Base-by-base conservation (phyloP, 2,329 filamentous ascomycete species). In the Echinosphaeria canescens region DNA sequence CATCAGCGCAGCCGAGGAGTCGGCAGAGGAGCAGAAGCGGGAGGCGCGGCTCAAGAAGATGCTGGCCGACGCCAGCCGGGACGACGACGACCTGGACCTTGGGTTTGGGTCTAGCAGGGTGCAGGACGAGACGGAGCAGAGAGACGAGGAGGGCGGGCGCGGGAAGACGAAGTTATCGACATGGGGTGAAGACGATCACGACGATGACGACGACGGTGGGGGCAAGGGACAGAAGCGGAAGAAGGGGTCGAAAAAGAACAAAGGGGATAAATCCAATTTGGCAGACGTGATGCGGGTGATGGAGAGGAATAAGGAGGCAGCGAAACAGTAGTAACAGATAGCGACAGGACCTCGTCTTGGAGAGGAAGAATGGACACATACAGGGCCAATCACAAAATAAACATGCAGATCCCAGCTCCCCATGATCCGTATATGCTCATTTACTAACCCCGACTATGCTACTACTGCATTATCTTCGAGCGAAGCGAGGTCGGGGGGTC, bases 61-160 rank as follows among this genome's bases (percentile, higher is more conserved):
- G 54, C 56, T 93, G 5, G 57, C 72, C 38, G 62, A 62, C 31
- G 67, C 71, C 29, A 75, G 78, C 36, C 66, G 84, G 25, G 85
- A 95, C 43, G 69, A 82, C 25, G 72, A 85, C 30, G 85, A 98
- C 49, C 63, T 98, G 51, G 88, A 98, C 42, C 67, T 95, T 58
- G 85, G 84, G 32, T 95, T 98, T 42, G 88, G 88, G 18, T 79
- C 72, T 13, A 88, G 75, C 41, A 64, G 85, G 15, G 74, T 80
- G 40, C 82, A 79, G 28, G 88, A 93, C 40, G 82, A 84, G 26
- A 84, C 84, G 31, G 84, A 91, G 34, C 64, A 75, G 34, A 78
- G 82, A 22, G 59, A 62, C 13, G 53, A 50, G 43, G n/a, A n/a
- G n/a, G n/a, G n/a, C n/a, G n/a, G n/a, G n/a, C n/a, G n/a, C n/a